Base-by-base conservation (phyloP, 768 basidiomycete genomes). In the Xanthoconium purpureum region DNA sequence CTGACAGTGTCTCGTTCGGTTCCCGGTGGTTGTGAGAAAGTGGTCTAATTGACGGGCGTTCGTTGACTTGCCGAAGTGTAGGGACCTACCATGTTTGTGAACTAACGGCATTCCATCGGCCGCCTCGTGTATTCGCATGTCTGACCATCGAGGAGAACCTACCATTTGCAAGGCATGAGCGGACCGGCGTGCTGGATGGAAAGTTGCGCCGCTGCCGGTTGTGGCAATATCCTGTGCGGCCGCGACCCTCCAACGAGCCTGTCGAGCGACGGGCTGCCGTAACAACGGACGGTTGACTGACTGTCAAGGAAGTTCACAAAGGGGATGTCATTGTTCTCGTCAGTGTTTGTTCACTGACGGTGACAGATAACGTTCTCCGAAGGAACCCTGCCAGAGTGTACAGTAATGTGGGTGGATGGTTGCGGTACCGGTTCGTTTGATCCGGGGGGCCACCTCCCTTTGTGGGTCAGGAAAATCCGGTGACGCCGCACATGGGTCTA, bases 371-470 rank as follows among this genome's bases (percentile, higher is more conserved):
- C 29, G 37, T 50, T 54, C 30, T 5, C 8, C 33, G 43, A 49
- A n/a, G 36, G 44, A 43, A 37, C 20, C 17, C 56, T 39, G 24
- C 24, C 24, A 24, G 24, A 2, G 44, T 18, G 14, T 37, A 10
- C 2, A 9, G 13, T 39, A 40, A 40, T 43, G 35, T 28, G 24
- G 24, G 24, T 24, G 58, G 36, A 29, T 24, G 9, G 47, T 52
- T 47, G 38, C 50, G 40, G 61, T 57, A 17, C 64, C 56, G 54
- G 48, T 49, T 47, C 36, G 46, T 50, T 49, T 55, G 61, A 57
- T 47, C 50, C 38, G 39, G 32, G 43, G 44, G 44, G 33, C 33
- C 33, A 7, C 13, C 28, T 36, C 28, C 47, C 17, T 7, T 24
- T 35, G 49, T 30, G 32, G 39, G 10, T 15, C 42, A 42, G 61